A percentile compares a stretch with the other conserved stretches of the same genome.
These are phyloP conservation scores for Microcyclospora tardicrescens DNA, from an alignment of 2,329 filamentous ascomycete species.

Conservation along the genomic window DNA sequence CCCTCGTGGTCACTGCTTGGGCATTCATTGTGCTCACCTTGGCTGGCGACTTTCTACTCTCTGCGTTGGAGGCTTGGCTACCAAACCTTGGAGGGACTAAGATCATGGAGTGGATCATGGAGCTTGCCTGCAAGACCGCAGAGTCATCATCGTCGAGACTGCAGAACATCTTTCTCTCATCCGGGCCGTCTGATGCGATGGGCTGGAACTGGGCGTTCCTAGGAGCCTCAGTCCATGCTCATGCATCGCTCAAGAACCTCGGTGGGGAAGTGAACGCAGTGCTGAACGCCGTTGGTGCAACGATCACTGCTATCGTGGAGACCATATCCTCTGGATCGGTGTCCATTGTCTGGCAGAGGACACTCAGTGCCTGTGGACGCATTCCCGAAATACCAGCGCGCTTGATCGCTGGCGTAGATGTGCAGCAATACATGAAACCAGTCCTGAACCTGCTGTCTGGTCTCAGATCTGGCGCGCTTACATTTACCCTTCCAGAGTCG, in stretches of 20 bases:
- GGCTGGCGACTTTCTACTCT: constrained; percentile 5
- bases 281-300: constrained; percentile 10
- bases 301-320: constrained; percentile 15
- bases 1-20: constrained; percentile 44
- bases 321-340: constrained; percentile 14
- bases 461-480: constrained; percentile 12
- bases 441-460: constrained; percentile 10
- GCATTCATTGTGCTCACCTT: constrained; percentile 6
- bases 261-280: constrained; percentile 13
- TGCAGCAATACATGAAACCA: constrained; percentile 8
- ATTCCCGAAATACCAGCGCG: constrained; percentile 7
- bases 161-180: constrained; percentile 9
- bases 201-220: constrained; percentile 17
- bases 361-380: constrained; percentile 3
- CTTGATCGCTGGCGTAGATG: constrained; percentile 5
- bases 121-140: constrained; percentile 11
- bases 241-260: constrained; percentile 15
- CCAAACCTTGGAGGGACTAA: not conserved
- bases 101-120: constrained; percentile 6
- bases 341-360: constrained; percentile 5
- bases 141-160: constrained; percentile 11
- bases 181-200: constrained; percentile 4
- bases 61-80: constrained; percentile 1
- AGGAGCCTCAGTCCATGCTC: constrained; percentile 14
- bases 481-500: constrained; percentile 5